phyloP scores from a whole-genome alignment of 2,329 filamentous ascomycete genomes.

The Leptographium flavum region DNA sequence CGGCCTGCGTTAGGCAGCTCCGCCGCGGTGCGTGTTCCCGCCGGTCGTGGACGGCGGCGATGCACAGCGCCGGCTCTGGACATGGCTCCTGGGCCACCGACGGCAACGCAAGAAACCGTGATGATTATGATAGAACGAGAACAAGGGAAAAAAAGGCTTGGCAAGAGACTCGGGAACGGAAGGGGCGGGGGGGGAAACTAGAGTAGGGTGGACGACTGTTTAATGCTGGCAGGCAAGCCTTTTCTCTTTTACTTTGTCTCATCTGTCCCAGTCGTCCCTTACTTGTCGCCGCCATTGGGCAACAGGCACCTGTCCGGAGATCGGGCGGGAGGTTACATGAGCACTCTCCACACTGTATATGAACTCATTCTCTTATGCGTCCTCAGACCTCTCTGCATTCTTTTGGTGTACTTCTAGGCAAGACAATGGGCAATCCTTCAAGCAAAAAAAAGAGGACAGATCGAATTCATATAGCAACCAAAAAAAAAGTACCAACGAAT shows the following conservation, averaged over 20 bases:
- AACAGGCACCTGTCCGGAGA: neutral
- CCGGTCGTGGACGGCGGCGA: neutral
- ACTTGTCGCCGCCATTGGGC: neutral
- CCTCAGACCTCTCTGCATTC: too few species aligned
- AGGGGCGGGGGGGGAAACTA: neutral
- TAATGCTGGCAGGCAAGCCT: neutral
- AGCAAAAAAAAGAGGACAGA: neutral
- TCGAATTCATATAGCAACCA: neutral
- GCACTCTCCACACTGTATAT: constrained; percentile 10
- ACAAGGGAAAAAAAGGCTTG: neutral
- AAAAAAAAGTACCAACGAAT: neutral
- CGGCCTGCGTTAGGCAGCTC: constrained; percentile 13
- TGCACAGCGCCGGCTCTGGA: neutral
- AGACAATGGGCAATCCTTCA: too few species aligned
- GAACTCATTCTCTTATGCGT: constrained; percentile 1
- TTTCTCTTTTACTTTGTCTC: neutral
- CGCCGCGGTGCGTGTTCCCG: too few species aligned
- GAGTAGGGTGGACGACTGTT: neutral
- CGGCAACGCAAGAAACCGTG: neutral
- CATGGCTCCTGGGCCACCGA: neutral
- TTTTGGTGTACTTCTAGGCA: too few species aligned
- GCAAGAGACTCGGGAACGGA: neutral
- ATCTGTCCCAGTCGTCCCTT: neutral
- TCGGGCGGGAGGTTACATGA: neutral
- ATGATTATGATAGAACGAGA: neutral